Evolutionary conservation across 768 basidiomycete species (phyloP), one percentile per base, ranked within the genome.

Genomic region (Asterophora parasitica): DNA sequence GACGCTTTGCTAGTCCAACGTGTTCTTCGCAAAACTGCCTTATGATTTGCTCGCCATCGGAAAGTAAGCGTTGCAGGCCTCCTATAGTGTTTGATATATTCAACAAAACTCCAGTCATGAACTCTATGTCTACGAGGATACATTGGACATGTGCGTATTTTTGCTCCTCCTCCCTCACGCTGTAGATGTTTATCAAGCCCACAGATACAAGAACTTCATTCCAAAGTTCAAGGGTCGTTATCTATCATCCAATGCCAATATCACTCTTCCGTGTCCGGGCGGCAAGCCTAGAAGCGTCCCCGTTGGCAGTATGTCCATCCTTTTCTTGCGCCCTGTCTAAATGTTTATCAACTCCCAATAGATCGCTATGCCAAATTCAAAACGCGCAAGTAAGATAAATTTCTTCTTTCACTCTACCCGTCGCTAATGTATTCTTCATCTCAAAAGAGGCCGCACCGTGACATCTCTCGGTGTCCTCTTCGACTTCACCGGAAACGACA

Each of bases 1-100:
- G n/a, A n/a, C n/a, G n/a, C n/a, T n/a, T n/a, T n/a, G n/a, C 43
- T 48, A 88, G 84, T 67, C 86, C n/a, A 89, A 90, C 63, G 68
- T 84, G 58, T 83, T 92, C 63, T 71, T 93, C 53, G 66, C 77
- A 16, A 66, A 78, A 46, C 71, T 94, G 15, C 85, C 85, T 0
- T 94, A 91, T 58, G 92, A 95, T 59, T 58, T 91, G 2, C 77
- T 92, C 60, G 68, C 88, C 2, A 90, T 92, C 42, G 92, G 92
- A 59, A 94, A 93, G 81, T 84, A 58, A 33, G n/a, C 12, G 12
- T 9, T 2, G 34, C 23, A 7, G 16, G 19, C 12, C 8, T 27
- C 36, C 11, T 32, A 35, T 28, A 32, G 23, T 15, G 11, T 12
- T 35, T 31, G n/a, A n/a, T n/a, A n/a, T n/a, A n/a, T 15, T 30